Conservation (phyloP, 495 filamentous ascomycete species). For the Aspergillus wentii region DNA sequence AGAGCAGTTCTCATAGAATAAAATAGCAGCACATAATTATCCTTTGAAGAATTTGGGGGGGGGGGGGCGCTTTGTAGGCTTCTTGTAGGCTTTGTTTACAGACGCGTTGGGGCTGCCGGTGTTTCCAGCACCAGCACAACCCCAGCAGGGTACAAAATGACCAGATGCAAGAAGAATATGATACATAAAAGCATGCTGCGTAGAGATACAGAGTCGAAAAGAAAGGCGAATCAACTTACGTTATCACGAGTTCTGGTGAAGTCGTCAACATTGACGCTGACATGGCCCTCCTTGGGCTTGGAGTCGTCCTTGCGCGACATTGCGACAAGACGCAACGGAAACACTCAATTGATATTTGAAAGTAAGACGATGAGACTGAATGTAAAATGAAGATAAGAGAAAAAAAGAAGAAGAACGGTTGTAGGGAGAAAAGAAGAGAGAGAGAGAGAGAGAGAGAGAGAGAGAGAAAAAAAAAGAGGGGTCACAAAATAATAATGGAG, state of each 20-base stretch:
- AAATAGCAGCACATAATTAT: neutral
- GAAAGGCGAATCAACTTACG: constrained; percentile 41
- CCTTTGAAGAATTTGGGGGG: neutral
- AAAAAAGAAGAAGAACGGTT: neutral
- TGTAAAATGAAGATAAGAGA: constrained; percentile 11
- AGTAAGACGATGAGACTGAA: constrained; percentile 4
- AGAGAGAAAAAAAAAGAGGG: constrained; percentile 12
- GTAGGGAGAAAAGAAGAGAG: constrained; percentile 2
- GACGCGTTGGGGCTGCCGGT: constrained; percentile 5
- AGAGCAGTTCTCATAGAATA: too few species aligned
- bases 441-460: constrained; percentile 5
- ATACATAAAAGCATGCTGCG: too few species aligned
- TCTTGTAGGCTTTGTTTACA: too few species aligned
- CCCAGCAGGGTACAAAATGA: too few species aligned
- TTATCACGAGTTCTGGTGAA: constrained; percentile 60
- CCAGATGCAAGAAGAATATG: too few species aligned
- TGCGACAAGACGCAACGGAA: too few species aligned
- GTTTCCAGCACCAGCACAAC: too few species aligned
- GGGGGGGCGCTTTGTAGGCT: constrained; percentile 3
- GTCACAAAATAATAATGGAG: too few species aligned
- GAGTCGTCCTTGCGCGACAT: constrained; percentile 30
- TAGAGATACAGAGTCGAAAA: constrained; percentile 1
- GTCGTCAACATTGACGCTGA: constrained; percentile 53
- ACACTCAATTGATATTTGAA: neutral
- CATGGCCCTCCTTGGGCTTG: constrained; percentile 27